Evolutionary conservation across 2,329 filamentous ascomycete genomes (phyloP).

Genomic region (Phialophora expanda): DNA sequence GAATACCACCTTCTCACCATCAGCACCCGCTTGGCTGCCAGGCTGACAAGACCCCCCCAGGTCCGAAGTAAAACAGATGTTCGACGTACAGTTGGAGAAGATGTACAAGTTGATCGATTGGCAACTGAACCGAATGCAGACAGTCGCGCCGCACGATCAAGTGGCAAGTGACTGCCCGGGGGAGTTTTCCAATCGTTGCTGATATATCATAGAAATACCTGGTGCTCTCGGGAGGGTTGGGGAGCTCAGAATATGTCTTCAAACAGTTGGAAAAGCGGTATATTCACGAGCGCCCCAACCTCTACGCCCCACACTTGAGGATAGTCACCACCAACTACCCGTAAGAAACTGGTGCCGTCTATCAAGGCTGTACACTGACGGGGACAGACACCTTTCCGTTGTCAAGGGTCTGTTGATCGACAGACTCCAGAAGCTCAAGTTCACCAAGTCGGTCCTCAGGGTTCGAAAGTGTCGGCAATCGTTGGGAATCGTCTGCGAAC

Average conservation of each 20-base stretch:
- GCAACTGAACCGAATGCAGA: conserved; percentile 39
- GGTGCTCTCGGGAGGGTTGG: conserved; percentile 45
- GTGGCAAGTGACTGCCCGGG: conserved; percentile 38
- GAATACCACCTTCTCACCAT: background rate
- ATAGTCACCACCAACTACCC: conserved; percentile 45
- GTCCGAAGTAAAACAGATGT: conserved; percentile 37
- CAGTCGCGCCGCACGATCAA: conserved; percentile 37
- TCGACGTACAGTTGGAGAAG: conserved; percentile 41
- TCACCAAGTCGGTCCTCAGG: conserved; percentile 35
- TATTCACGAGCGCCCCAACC: conserved; percentile 25
- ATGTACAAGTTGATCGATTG: conserved; percentile 43
- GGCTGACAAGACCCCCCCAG: conserved; percentile 20
- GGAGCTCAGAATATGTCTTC: conserved; percentile 44
- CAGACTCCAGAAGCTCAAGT: conserved; percentile 39
- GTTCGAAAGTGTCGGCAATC: conserved; percentile 25
- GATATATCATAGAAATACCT: conserved; percentile 38
- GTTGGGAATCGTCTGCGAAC: conserved; percentile 13
- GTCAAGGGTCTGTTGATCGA: conserved; percentile 46
- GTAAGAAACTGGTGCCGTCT: background rate
- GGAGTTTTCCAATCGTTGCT: background rate
- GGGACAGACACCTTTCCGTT: conserved; percentile 41
- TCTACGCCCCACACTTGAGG: conserved; percentile 39
- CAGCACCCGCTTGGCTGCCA: background rate
- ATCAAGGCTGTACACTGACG: background rate
- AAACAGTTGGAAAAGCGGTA: conserved; percentile 41